Evolutionary conservation across 768 basidiomycete genomes (phyloP), one percentile per base, ranked within the genome.

Genomic region (Russula ochroleuca): DNA sequence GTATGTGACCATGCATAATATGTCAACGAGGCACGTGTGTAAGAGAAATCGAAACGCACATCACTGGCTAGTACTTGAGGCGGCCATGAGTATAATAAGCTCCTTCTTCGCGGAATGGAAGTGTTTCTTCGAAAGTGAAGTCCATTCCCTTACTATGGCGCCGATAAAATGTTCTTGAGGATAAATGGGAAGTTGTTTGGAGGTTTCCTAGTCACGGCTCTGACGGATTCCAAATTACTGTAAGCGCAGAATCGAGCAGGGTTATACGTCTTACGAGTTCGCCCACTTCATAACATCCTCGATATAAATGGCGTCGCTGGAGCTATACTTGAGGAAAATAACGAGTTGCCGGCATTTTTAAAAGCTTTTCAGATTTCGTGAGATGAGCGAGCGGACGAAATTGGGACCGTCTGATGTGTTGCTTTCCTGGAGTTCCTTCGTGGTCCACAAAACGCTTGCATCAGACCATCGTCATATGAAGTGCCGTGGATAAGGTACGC

Each of bases 201-300:
- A 0, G 89, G 78, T 69, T 90, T 86, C 4, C 87, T 5, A n/a
- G n/a, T n/a, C n/a, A 85, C 78, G 2, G 85, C 81, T 14, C 87
- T 89, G 19, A 33, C 38, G 15, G n/a, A 28, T 5, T 37, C 51
- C 17, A 63, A 17, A 40, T n/a, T n/a, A n/a, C n/a, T n/a, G 17
- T 40, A 13, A 13, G 43, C 43, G 25, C 31, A 52, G 40, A 35
- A 33, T 2, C 51, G 5, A 54, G 14, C 9, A 0, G 49, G n/a
- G 43, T 8, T 23, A 40, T n/a, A 64, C 15, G 38, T 2, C 69
- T 38, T 70, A 84, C 84, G 71, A 69, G 33, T 78, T 68, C 1
- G 80, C 81, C 9, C 71, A 69, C 21, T 71, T 53, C 19, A 81
- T 63, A 5, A 86, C 80, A 45, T 83, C 78, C 50, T 85, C 78